A percentile compares a stretch with the other conserved stretches of the same genome.
phyloP scores from a whole-genome alignment of 140 eudicot species.

The Anethum foeniculum region DNA sequence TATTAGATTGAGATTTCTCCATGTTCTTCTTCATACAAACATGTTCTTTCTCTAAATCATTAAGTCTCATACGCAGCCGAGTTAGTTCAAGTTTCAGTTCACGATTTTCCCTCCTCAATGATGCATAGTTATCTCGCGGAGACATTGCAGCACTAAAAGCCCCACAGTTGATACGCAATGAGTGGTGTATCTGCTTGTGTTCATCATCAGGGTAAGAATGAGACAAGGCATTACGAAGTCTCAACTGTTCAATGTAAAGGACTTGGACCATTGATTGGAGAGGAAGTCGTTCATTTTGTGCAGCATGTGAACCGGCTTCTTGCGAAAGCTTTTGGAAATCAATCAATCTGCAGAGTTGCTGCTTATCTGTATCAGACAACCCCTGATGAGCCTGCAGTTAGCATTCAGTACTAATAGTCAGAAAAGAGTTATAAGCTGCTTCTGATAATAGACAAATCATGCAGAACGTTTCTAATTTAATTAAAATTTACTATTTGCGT shows the following conservation, averaged over 20 bases:
- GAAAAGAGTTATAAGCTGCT: background rate
- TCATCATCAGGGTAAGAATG: slow-evolving; percentile 52
- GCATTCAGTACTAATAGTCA: background rate
- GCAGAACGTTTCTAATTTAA: background rate
- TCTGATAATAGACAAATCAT: background rate
- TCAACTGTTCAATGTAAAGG: slow-evolving; percentile 74
- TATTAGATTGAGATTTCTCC: slow-evolving; percentile 61
- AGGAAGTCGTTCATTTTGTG: slow-evolving; percentile 95
- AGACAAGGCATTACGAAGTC: slow-evolving; percentile 67
- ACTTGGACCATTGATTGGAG: slow-evolving; percentile 93
- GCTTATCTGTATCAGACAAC: slow-evolving; percentile 68
- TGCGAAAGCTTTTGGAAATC: slow-evolving; percentile 89
- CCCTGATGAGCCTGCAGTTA: slow-evolving; percentile 80
- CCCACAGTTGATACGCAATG: slow-evolving; percentile 85
- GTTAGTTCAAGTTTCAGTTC: slow-evolving; percentile 92
- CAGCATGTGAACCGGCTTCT: slow-evolving; percentile 91
- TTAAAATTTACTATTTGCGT: too few species aligned
- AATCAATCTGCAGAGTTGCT: slow-evolving; percentile 65
- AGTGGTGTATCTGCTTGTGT: slow-evolving; percentile 64
- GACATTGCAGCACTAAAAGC: slow-evolving; percentile 97
- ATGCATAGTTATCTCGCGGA: slow-evolving; percentile 88
- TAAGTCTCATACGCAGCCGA: slow-evolving; percentile 77
- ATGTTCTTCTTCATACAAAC: slow-evolving; percentile 85
- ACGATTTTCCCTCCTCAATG: slow-evolving; percentile 73
- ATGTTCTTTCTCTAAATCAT: slow-evolving; percentile 92